phyloP scores from a whole-genome alignment of 441 rosid species.

The Eutrema salsugineum region DNA sequence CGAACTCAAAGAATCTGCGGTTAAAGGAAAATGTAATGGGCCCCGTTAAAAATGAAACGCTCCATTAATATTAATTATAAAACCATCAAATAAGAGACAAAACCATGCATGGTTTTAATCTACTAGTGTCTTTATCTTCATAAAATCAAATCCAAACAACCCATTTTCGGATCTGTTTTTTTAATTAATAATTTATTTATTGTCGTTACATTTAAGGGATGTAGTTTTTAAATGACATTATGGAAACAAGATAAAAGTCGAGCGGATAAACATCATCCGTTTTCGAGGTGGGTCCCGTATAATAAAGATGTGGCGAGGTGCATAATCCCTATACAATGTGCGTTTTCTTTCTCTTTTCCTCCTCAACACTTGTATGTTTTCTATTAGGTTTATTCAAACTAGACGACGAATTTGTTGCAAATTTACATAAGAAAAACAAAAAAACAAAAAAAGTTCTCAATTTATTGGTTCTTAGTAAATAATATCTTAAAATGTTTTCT shows the following conservation, averaged over 20 bases:
- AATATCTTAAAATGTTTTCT: not conserved
- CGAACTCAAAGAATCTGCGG: not conserved
- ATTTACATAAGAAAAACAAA: not conserved
- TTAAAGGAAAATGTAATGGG: not conserved
- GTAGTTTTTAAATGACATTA: not conserved
- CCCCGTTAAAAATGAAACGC: not conserved
- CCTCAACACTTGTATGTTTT: not conserved
- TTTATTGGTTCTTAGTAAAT: not conserved
- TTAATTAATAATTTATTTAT: not conserved
- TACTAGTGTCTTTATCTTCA: not conserved
- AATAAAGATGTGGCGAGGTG: not conserved
- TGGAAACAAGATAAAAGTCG: not conserved
- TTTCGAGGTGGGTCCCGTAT: conserved; percentile 4
- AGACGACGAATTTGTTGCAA: not conserved
- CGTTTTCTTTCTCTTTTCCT: not conserved
- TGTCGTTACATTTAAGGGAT: not conserved
- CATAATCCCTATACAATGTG: conserved; percentile 16
- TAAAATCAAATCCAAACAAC: not conserved
- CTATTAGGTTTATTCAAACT: not conserved
- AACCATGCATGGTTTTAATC: not conserved
- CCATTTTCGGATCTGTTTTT: not conserved
- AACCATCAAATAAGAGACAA: not conserved
- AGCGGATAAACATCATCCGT: conserved; percentile 21
- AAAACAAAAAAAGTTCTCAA: not conserved
- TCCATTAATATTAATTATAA: not conserved